Percentiles rank a stretch among this genome's conserved stretches.
These are phyloP conservation scores for Massariosphaeria phaeospora DNA, from an alignment of 495 filamentous ascomycete genomes.

Conservation along the genomic window DNA sequence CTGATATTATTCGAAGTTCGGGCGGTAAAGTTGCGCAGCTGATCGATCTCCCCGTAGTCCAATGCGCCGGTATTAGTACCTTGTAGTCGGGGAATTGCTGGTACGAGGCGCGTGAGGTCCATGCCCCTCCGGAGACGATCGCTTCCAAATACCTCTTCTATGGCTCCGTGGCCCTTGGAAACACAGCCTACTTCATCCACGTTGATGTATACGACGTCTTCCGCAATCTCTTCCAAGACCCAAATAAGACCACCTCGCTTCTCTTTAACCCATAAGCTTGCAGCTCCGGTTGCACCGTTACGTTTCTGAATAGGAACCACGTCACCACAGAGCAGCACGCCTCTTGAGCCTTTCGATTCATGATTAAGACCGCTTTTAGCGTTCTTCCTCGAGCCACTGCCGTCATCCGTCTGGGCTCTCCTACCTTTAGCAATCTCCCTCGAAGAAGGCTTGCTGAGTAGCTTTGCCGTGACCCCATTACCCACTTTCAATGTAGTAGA, in stretches of 20 bases:
- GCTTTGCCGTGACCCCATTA: constrained; percentile 75
- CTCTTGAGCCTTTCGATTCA: constrained; percentile 69
- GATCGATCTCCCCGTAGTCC: constrained; percentile 63
- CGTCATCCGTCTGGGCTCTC: constrained; percentile 68
- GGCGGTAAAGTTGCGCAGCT: constrained; percentile 74
- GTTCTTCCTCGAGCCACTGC: constrained; percentile 58
- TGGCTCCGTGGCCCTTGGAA: constrained; percentile 60
- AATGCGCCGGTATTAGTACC: constrained; percentile 57
- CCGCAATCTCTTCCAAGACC: constrained; percentile 96
- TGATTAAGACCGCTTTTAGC: constrained; percentile 45
- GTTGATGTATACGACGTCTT: constrained; percentile 73
- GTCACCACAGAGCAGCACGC: constrained; percentile 90
- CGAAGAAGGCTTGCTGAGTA: constrained; percentile 84
- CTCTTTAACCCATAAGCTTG: constrained; percentile 97
- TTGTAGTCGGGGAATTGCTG: constrained; percentile 70
- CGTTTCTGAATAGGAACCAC: constrained; percentile 95
- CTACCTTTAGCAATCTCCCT: constrained; percentile 52
- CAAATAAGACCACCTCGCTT: constrained; percentile 91
- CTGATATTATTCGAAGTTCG: constrained; percentile 65
- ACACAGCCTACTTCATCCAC: constrained; percentile 71
- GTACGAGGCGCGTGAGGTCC: constrained; percentile 69
- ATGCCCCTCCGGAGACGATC: constrained; percentile 59
- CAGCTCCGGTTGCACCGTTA: constrained; percentile 83
- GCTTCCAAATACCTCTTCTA: constrained; percentile 75
- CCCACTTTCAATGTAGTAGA: constrained; percentile 56